Evolutionary conservation across 345 rosid genomes (phyloP), one percentile per base, ranked within the genome.

Genomic region (Lenwebbia sp.): DNA sequence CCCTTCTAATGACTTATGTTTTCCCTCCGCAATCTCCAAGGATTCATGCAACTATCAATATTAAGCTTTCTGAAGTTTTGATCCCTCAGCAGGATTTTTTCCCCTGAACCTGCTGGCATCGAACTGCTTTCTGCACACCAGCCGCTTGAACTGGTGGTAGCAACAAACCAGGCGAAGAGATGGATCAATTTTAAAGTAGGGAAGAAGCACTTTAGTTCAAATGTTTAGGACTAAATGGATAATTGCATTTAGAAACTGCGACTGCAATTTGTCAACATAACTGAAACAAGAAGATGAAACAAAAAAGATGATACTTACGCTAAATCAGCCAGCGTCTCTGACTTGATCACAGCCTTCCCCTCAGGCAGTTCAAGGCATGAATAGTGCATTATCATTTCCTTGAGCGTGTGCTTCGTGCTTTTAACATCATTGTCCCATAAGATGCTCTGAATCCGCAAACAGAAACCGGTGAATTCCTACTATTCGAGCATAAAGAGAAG

Each of bases 341-440:
- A 94, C 87, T 93, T 96, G 92, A 88, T 94, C 85, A 95, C 89
- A 85, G 92, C 92, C 90, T 93, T 96, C 57, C 98, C 99, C 85
- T 95, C 99, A 2, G 93, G 87, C 33, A 92, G 87, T 89, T 96
- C 98, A 75, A 95, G 97, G 90, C 90, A 95, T 86, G 99, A 94
- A 90, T 95, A 92, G 89, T 95, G 98, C 85, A 91, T 90, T 86
- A 95, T 94, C 90, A 95, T 93, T 88, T 96, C 98, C 91, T 91
- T 94, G 82, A 96, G 86, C 0, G 98, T 95, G 82, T 95, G 94
- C 89, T 96, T 96, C 30, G 97, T 95, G 90, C 97, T 96, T 90
- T 95, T 96, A 51, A 95, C 84, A 85, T 95, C 96, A 58, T 95
- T 95, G 83, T 95, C 97, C 97, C 99, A 96, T 88, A 95, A 89